Percentiles rank a stretch among this genome's conserved stretches.
Evolutionary conservation across 2,329 filamentous ascomycete species (phyloP).

Genomic region (Ophiostoma sp.): DNA sequence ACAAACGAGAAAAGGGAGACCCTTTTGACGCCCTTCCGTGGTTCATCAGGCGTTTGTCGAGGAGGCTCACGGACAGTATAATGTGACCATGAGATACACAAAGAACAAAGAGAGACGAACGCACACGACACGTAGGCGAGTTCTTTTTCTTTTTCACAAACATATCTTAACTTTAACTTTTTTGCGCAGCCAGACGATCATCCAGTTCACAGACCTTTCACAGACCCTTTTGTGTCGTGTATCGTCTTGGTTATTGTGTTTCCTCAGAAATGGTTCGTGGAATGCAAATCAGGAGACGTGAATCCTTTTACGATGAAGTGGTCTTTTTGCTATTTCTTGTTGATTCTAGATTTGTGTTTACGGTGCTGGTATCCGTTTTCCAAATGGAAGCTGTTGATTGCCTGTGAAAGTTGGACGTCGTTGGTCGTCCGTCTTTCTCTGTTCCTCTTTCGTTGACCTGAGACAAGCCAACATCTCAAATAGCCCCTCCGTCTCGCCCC

Average conservation of each 20-base stretch:
- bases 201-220: not conserved
- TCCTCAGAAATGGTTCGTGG: not conserved
- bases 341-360: not conserved
- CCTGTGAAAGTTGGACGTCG: not conserved
- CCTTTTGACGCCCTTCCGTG: conserved; percentile 9
- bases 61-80: not conserved
- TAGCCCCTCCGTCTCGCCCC: not conserved
- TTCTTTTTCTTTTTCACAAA: not conserved
- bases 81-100: not conserved
- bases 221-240: not conserved
- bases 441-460: not conserved
- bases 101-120: not conserved
- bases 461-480: conserved; percentile 18
- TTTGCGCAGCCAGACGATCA: conserved; percentile 2
- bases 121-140: not conserved
- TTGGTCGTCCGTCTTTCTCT: not conserved
- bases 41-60: conserved; percentile 1
- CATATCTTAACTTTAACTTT: not conserved
- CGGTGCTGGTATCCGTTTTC: not conserved
- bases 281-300: conserved; percentile 4
- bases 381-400: not conserved
- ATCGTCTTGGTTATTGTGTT: not conserved
- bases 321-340: not conserved
- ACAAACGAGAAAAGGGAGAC: not conserved
- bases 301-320: not conserved